A percentile compares a stretch with the other conserved stretches of the same genome.
phyloP scores from a whole-genome alignment of 2,329 filamentous ascomycete species.

The Delphinella strobiligena region DNA sequence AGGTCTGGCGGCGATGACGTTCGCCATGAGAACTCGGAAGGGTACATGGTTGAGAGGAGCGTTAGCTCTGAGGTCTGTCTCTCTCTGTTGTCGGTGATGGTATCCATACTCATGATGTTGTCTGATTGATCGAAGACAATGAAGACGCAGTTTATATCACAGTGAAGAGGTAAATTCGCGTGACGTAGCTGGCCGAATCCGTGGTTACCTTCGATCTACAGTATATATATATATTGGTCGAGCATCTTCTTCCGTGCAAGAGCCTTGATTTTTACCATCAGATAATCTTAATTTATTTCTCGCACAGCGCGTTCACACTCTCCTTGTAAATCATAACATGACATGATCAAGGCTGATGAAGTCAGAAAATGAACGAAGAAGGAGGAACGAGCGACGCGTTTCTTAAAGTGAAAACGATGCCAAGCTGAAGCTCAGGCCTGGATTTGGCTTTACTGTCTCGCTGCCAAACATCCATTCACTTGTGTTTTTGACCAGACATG shows the following conservation, averaged over 20 bases:
- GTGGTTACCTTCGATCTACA: too few relatives aligned
- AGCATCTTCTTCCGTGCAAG: too few relatives aligned
- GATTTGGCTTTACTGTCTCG: too few relatives aligned
- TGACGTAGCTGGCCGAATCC: neutral
- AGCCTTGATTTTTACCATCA: too few relatives aligned
- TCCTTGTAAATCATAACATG: neutral
- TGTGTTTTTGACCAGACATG: neutral
- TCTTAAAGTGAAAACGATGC: neutral
- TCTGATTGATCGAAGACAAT: too few relatives aligned
- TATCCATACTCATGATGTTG: neutral
- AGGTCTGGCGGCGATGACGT: constrained; percentile 4
- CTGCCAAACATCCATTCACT: neutral
- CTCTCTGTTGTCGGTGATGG: constrained; percentile 6
- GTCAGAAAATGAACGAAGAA: neutral
- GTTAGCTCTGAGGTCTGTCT: constrained; percentile 10
- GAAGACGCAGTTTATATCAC: neutral
- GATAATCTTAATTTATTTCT: too few relatives aligned
- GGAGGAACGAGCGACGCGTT: neutral
- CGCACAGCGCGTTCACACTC: too few relatives aligned
- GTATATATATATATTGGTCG: too few relatives aligned
- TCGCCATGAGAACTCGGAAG: constrained; percentile 12
- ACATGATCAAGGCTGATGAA: neutral
- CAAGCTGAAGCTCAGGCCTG: constrained; percentile 1
- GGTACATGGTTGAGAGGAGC: constrained; percentile 12
- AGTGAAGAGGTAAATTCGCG: neutral